These are phyloP conservation scores for Paecilomyces variotii DNA, from an alignment of 2,329 filamentous ascomycete genomes.

Conservation along the genomic window DNA sequence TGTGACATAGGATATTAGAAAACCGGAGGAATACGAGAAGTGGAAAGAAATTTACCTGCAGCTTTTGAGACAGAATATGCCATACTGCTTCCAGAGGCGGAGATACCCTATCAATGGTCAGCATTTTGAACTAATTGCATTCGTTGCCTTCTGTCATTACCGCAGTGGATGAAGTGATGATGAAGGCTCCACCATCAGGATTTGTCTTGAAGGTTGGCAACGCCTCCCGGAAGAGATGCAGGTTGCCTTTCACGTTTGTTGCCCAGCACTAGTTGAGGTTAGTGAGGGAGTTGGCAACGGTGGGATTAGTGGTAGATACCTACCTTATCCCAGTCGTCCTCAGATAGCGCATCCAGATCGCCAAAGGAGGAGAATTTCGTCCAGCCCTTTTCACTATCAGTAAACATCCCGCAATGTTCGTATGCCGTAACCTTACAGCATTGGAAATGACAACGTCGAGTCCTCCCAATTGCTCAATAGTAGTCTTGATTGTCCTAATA, in stretches of 20 bases:
- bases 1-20: constrained; percentile 8
- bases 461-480: constrained; percentile 54
- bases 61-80: constrained; percentile 73
- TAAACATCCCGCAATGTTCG: background rate
- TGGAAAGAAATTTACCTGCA: constrained; percentile 42
- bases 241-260: constrained; percentile 52
- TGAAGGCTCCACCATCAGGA: constrained; percentile 54
- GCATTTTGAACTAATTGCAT: background rate
- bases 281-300: constrained; percentile 14
- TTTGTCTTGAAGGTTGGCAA: constrained; percentile 53
- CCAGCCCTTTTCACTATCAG: constrained; percentile 43
- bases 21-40: background rate
- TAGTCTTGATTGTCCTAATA: constrained; percentile 50
- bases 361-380: constrained; percentile 51
- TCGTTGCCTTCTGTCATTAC: constrained; percentile 26
- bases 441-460: constrained; percentile 75
- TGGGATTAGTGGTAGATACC: constrained; percentile 2
- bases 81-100: constrained; percentile 51
- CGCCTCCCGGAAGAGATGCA: constrained; percentile 49
- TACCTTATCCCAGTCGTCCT: constrained; percentile 58
- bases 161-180: constrained; percentile 57
- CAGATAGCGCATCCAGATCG: constrained; percentile 50
- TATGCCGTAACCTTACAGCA: constrained; percentile 40
- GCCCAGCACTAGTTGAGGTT: constrained; percentile 45
- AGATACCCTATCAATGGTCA: constrained; percentile 33